Base-by-base conservation (phyloP, 441 rosid species). In the Croton setiger region DNA sequence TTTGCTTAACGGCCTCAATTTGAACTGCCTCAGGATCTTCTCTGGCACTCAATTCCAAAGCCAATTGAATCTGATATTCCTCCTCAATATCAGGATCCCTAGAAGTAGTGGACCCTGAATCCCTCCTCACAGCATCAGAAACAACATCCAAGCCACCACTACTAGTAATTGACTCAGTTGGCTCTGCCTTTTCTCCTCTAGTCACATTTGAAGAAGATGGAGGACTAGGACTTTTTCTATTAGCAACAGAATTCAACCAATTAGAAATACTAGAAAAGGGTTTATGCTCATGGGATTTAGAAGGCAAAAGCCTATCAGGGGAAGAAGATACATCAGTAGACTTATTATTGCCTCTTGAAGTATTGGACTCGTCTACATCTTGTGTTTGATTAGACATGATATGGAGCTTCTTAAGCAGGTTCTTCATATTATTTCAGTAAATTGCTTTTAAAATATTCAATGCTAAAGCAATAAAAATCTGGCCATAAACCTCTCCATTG, bases 21-120 rank as follows among this genome's bases (percentile, higher is more conserved):
- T 93, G 98, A 82, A 90, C 81, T 17, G 98, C 97, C 73, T 93
- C 98, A 60, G 98, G 98, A 81, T 93, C 98, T 78, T 93, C 98
- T 74, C 78, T 91, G 0, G 97, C 97, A 82, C 98, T 93, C 80
- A 93, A 68, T 82, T 93, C 98, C 73, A 93, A 70, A 77, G 98
- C 98, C 76, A 88, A 33, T 65, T 93, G 96, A 71, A 93, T 89
- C 78, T 93, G 98, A 85, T 88, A 91, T 84, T 91, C 96, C 80
- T 91, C 98, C 79, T 89, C 98, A 69, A 87, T 63, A 75, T 87
- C 92, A 62, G 96, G 91, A 81, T 89, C 96, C 77, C 85, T 86
- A 0, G 88, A 82, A 62, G 83, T 70, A 23, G 73, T 76, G 27
- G 90, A 83, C 61, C 73, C 90, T 7, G 87, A 84, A 79, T 87